Evolutionary conservation across 2,329 filamentous ascomycete genomes (phyloP).

Genomic region (Cercospora canescens): DNA sequence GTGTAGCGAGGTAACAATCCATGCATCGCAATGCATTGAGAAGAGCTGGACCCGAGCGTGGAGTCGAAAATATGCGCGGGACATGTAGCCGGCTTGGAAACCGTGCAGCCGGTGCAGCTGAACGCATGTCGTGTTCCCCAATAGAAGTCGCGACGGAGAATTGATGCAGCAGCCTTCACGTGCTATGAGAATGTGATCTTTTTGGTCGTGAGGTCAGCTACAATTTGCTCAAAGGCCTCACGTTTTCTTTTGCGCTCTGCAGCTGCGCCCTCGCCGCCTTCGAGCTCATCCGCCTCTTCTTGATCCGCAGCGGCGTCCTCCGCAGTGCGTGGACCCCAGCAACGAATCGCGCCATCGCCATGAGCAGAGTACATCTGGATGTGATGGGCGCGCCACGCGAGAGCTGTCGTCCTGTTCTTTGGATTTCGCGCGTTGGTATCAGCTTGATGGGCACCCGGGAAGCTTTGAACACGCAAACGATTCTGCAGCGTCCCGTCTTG

Average conservation of each 20-base stretch:
- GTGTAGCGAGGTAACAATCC: background rate
- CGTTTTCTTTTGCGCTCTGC: slow-evolving; percentile 67
- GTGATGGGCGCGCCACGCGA: slow-evolving; percentile 72
- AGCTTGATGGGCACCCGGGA: slow-evolving; percentile 15
- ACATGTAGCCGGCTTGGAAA: background rate
- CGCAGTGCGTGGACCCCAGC: slow-evolving; percentile 68
- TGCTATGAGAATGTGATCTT: slow-evolving; percentile 58
- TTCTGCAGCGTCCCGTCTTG: slow-evolving; percentile 74
- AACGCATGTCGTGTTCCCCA: background rate
- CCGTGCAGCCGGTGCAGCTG: background rate
- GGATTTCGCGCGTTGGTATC: slow-evolving; percentile 30
- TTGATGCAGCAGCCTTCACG: background rate
- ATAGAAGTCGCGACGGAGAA: background rate
- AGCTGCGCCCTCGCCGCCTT: slow-evolving; percentile 41
- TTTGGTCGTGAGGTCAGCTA: slow-evolving; percentile 71
- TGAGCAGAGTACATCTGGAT: slow-evolving; percentile 81
- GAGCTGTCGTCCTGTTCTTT: slow-evolving; percentile 64
- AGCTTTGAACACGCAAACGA: slow-evolving; percentile 64
- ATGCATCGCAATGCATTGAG: background rate
- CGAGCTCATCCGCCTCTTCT: slow-evolving; percentile 42
- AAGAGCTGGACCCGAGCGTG: background rate
- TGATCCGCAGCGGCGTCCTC: slow-evolving; percentile 47
- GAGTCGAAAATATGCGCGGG: background rate
- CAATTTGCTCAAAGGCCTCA: slow-evolving; percentile 77
- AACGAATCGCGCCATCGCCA: slow-evolving; percentile 77